A percentile compares a stretch with the other conserved stretches of the same genome.
These are phyloP conservation scores for Calamus simplicifolius DNA, from an alignment of 176 grass and related monocot species.

Conservation along the genomic window DNA sequence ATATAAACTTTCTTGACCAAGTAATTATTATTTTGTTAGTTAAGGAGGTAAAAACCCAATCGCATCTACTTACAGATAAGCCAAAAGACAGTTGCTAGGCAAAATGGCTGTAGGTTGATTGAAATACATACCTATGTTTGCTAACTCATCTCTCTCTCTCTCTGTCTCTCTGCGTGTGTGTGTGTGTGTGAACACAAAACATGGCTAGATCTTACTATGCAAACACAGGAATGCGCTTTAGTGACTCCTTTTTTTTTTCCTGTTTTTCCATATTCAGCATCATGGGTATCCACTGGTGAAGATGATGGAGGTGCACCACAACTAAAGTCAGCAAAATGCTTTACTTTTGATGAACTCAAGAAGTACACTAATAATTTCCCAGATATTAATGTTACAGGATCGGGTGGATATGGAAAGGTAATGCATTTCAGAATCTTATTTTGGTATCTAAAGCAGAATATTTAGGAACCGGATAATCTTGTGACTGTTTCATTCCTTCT, in stretches of 20 bases:
- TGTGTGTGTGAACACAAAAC: no score
- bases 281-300: slow-evolving; percentile 54
- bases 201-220: no score
- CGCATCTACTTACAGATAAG: no score
- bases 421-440: background rate
- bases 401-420: slow-evolving; percentile 84
- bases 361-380: slow-evolving; percentile 68
- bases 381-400: slow-evolving; percentile 58
- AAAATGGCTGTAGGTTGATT: no score
- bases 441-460: background rate
- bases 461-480: background rate
- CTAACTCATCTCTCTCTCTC: no score
- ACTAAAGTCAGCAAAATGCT: slow-evolving; percentile 46
- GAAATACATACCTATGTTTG: no score
- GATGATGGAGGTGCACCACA: slow-evolving; percentile 58
- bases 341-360: slow-evolving; percentile 64
- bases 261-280: slow-evolving; percentile 31
- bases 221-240: no score
- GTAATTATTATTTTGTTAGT: no score
- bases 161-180: no score
- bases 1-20: no score
- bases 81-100: no score
- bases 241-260: background rate
- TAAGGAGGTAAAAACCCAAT: no score
- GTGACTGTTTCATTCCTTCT: background rate